Evolutionary conservation across 352 stramenopile species (phyloP).

Genomic region (Globisporangium radiosum): DNA sequence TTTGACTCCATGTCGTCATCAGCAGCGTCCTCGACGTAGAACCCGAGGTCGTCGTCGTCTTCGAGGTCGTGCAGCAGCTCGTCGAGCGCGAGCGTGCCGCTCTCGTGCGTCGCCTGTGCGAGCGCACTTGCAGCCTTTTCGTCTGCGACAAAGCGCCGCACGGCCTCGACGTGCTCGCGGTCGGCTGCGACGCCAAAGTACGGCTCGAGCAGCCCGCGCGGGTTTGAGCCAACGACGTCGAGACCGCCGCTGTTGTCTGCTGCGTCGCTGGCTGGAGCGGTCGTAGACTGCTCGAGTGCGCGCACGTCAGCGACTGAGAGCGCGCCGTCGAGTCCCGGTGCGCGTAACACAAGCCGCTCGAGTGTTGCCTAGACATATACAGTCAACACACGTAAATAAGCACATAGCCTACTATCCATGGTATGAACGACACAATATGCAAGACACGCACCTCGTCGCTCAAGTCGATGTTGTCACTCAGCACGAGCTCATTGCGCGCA

Average conservation of each 20-base stretch:
- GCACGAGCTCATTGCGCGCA: conserved; percentile 30
- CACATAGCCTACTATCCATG: too few relatives aligned
- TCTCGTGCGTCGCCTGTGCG: conserved; percentile 34
- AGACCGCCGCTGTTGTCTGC: conserved; percentile 4
- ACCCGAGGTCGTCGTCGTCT: conserved; percentile 59
- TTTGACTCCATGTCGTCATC: conserved; percentile 4
- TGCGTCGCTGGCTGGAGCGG: neutral
- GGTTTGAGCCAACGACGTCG: conserved; percentile 51
- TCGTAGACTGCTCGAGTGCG: neutral
- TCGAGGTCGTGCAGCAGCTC: conserved; percentile 65
- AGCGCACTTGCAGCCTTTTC: conserved; percentile 60
- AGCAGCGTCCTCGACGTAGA: conserved; percentile 27
- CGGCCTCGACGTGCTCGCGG: conserved; percentile 36
- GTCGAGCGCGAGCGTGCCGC: conserved; percentile 51
- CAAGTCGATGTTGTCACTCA: conserved; percentile 14
- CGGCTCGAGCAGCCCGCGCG: conserved; percentile 40
- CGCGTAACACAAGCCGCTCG: conserved; percentile 36
- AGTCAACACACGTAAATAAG: neutral
- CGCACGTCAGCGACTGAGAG: conserved; percentile 43
- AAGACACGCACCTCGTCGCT: conserved; percentile 18
- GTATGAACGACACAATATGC: too few relatives aligned
- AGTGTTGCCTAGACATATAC: conserved; percentile 16
- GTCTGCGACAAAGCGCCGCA: conserved; percentile 49
- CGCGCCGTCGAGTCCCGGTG: conserved; percentile 46
- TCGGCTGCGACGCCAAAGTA: conserved; percentile 66